Evolutionary conservation across 2,329 filamentous ascomycete genomes (phyloP), one percentile per base, ranked within the genome.

Genomic region (Pestalotiopsis sp.): DNA sequence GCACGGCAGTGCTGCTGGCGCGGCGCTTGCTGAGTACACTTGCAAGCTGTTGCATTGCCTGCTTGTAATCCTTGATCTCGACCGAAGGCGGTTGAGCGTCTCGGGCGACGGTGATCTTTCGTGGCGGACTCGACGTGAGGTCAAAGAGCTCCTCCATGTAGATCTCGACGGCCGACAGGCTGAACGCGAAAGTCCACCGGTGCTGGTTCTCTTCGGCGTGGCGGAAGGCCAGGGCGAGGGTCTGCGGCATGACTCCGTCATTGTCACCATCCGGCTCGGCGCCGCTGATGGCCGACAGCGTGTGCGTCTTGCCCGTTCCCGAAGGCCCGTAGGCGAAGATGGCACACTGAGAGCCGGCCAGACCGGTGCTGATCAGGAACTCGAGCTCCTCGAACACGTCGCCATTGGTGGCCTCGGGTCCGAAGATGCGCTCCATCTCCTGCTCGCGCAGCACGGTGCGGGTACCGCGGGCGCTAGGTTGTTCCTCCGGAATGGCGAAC

Each of bases 291-390:
- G n/a, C 25, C n/a, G 25, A 52, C 7, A 61, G 31, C 31, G 59
- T 61, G 31, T 36, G 31, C 25, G 38, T 64, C 39, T 64, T 64
- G 23, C 61, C 61, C 5, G 38, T 64, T 2, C 61, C 61, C 11
- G n/a, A 25, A 11, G 38, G 25, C 17, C 61, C 61, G 27, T 64
- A 64, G 39, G 61, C 61, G 36, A 64, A 64, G 39, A 64, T 64
- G n/a, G 38, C 23, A 23, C n/a, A 36, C 23, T 45, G n/a, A 4
- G n/a, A 20, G 38, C 61, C 61, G 23, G 11, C 11, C 9, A 64
- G 39, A 13, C n/a, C 61, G 4, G 38, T 49, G 14, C 23, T 20
- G n/a, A 52, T 14, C 9, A 45, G 20, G 17, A 41, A 25, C 61
- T 64, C 41, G 23, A 64, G n/a, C 27, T 64, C 61, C 14, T 64